These are phyloP conservation scores for Colletotrichum musicola DNA, from an alignment of 2,329 filamentous ascomycete species.

Conservation along the genomic window DNA sequence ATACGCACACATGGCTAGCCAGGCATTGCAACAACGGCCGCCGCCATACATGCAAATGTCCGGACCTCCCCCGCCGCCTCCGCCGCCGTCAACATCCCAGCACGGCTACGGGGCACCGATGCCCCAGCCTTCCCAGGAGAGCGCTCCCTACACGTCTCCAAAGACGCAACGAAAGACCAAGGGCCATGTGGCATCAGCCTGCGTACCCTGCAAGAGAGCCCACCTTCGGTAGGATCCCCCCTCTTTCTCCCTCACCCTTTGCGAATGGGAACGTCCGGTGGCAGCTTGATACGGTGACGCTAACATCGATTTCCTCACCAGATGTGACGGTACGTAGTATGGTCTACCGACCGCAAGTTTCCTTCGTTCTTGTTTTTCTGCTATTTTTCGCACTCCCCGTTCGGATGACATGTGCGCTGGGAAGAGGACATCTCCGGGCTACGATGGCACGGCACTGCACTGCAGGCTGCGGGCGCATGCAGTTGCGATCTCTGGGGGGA, in stretches of 20 bases:
- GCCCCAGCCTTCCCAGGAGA: conserved; percentile 54
- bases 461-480: conserved; percentile 38
- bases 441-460: conserved; percentile 38
- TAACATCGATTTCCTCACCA: conserved; percentile 44
- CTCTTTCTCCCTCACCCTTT: not conserved
- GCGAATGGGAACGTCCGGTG: conserved; percentile 4
- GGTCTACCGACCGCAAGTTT: conserved; percentile 26
- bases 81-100: conserved; percentile 43
- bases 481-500: conserved; percentile 39
- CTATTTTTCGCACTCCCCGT: conserved; percentile 29
- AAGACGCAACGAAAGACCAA: conserved; percentile 78
- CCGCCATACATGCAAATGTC: conserved; percentile 41
- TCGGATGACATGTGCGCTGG: not conserved
- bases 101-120: conserved; percentile 46
- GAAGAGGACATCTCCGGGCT: conserved; percentile 21
- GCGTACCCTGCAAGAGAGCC: conserved; percentile 86
- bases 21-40: conserved; percentile 39
- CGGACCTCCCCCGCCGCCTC: conserved; percentile 47
- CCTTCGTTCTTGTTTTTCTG: conserved; percentile 21
- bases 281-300: conserved; percentile 29
- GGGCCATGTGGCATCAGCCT: conserved; percentile 86
- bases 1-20: conserved; percentile 36
- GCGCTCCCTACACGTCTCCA: conserved; percentile 64
- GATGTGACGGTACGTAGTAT: conserved; percentile 76
- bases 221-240: conserved; percentile 73